These are phyloP conservation scores for Bassia scoparia DNA, from an alignment of 148 eudicot species.

Conservation along the genomic window DNA sequence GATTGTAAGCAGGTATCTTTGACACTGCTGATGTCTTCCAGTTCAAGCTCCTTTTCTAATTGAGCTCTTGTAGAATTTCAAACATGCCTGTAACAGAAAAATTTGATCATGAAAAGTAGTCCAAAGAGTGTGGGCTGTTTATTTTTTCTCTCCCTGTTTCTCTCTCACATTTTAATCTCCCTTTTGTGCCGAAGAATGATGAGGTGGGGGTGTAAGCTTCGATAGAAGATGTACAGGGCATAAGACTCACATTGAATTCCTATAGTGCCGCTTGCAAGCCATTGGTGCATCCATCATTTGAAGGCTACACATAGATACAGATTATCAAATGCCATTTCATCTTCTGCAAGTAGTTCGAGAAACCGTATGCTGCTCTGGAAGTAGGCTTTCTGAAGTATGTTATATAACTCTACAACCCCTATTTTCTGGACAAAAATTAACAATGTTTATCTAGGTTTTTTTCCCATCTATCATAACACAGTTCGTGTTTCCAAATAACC, in stretches of 20 bases:
- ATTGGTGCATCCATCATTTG: slow-evolving; percentile 81
- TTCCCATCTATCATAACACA: no score
- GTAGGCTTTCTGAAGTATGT: slow-evolving; percentile 36
- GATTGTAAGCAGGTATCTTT: slow-evolving; percentile 84
- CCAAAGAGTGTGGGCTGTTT: no score
- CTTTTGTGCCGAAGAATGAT: no score
- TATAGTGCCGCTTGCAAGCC: slow-evolving; percentile 86
- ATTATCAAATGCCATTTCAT: slow-evolving; percentile 72
- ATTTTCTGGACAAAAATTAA: no score
- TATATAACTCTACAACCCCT: background rate
- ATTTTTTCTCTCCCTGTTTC: no score
- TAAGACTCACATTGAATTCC: slow-evolving; percentile 58
- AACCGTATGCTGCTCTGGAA: slow-evolving; percentile 45
- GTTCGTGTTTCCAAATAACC: no score
- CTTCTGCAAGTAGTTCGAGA: slow-evolving; percentile 53
- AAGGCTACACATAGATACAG: slow-evolving; percentile 67
- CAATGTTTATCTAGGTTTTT: no score
- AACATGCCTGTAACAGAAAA: slow-evolving; percentile 54
- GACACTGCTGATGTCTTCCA: slow-evolving; percentile 63
- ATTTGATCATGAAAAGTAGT: no score
- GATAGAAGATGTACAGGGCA: background rate
- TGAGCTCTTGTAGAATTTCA: slow-evolving; percentile 80
- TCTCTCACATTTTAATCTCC: background rate
- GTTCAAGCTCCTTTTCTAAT: slow-evolving; percentile 75
- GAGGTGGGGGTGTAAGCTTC: no score